Evolutionary conservation across 495 filamentous ascomycete species (phyloP), one percentile per base, ranked within the genome.

Genomic region (Aspergillus steynii): DNA sequence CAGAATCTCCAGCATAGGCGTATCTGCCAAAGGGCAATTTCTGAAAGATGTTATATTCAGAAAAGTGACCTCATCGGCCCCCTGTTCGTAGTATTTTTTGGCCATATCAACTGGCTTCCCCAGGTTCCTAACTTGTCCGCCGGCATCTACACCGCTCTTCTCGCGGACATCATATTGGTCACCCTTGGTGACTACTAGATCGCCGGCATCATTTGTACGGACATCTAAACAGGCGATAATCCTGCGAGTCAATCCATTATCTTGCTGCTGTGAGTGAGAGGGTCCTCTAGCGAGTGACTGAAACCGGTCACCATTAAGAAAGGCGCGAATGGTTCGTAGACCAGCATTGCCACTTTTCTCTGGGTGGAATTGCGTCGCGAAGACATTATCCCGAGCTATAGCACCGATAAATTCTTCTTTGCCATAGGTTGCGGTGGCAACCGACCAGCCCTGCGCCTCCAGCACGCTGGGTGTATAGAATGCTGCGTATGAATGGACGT

Each of bases 101-200:
- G 95, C 95, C 85, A 98, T 90, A 52, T 97, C 91, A 20, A 99
- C 93, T 0, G 95, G 95, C 76, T 99, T 98, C 62, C 95, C 95
- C 0, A 99, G 77, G 70, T 98, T 99, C 57, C 95, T 84, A 34
- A 99, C 95, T 56, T 86, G 82, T 26, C 92, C 87, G 53, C 82
- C 85, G n/a, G 77, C 75, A 8, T 80, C 68, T 25, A 75, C 69
- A 10, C 74, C 78, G 56, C 72, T 79, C 75, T 96, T 96, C 69
- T 97, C 95, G n/a, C 95, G 89, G n/a, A 99, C 95, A 68, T 99
- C 95, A 75, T 99, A 99, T 68, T 98, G 95, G 71, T 99, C 95
- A 8, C 95, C 95, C 76, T 99, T 99, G 5, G 95, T 99, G 15
- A 99, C 95, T 0, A 99, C 96, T 20, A 99, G 77, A 73, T 98